A percentile compares a stretch with the other conserved stretches of the same genome.
These are phyloP conservation scores for Scheffersomyces segobiensis DNA, from an alignment of 1,139 yeast species.

Conservation along the genomic window DNA sequence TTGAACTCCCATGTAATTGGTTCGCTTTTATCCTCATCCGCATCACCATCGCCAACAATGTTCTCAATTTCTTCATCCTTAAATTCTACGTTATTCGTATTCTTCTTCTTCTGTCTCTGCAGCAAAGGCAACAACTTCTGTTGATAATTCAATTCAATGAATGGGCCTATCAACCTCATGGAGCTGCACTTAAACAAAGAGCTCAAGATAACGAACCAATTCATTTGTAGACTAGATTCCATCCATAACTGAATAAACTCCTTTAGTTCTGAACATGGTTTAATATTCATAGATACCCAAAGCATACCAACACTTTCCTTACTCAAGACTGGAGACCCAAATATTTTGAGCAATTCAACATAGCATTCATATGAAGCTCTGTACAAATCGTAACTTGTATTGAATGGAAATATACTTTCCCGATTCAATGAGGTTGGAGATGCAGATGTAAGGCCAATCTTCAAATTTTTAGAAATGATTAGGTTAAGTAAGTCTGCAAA, in stretches of 20 bases:
- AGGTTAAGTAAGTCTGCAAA: conserved; percentile 33
- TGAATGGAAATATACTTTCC: conserved; percentile 42
- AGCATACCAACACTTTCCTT: conserved; percentile 38
- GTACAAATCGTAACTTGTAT: conserved; percentile 37
- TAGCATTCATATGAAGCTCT: conserved; percentile 41
- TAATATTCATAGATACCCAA: conserved; percentile 47
- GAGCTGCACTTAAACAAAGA: conserved; percentile 40
- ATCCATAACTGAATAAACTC: conserved; percentile 40
- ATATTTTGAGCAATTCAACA: conserved; percentile 40
- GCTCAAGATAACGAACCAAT: conserved; percentile 43
- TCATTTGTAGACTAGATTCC: conserved; percentile 36
- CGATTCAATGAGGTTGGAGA: conserved; percentile 37
- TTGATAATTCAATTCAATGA: conserved; percentile 39
- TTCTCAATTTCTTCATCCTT: conserved; percentile 49
- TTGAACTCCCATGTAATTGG: conserved; percentile 74
- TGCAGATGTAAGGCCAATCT: conserved; percentile 33
- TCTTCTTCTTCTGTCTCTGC: conserved; percentile 45
- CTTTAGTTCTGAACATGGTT: conserved; percentile 40
- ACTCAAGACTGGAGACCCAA: conserved; percentile 32
- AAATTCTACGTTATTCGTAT: conserved; percentile 34
- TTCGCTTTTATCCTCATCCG: conserved; percentile 47
- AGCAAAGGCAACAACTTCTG: conserved; percentile 45
- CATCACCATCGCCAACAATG: conserved; percentile 36
- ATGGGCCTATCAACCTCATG: conserved; percentile 39
- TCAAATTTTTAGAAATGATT: conserved; percentile 38